These are phyloP conservation scores for Mycena polygramma DNA, from an alignment of 768 basidiomycete species.

Conservation along the genomic window DNA sequence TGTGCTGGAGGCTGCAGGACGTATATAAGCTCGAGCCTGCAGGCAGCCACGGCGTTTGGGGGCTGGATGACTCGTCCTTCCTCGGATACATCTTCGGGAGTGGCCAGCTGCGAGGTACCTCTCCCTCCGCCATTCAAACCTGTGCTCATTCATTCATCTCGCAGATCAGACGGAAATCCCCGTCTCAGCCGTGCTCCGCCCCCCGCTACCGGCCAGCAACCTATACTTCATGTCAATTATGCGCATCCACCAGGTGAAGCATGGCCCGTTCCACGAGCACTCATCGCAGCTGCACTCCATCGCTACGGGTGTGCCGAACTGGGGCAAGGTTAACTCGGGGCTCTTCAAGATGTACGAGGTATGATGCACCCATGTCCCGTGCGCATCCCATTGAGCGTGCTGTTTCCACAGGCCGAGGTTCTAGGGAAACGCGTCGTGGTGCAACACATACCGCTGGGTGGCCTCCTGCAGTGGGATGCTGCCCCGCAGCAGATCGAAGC, in stretches of 20 bases:
- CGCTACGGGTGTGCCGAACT: slow-evolving; percentile 88
- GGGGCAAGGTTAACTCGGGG: slow-evolving; percentile 92
- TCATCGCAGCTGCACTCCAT: slow-evolving; percentile 92
- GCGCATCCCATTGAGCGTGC: slow-evolving; percentile 3
- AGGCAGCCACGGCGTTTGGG: slow-evolving; percentile 99
- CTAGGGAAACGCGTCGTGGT: slow-evolving; percentile 96
- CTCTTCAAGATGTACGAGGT: slow-evolving; percentile 96
- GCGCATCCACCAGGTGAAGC: slow-evolving; percentile 85
- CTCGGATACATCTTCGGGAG: slow-evolving; percentile 93
- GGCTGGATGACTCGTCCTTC: slow-evolving; percentile 92
- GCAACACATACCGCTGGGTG: slow-evolving; percentile 91
- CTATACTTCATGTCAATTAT: slow-evolving; percentile 85
- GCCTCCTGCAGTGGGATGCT: slow-evolving; percentile 77
- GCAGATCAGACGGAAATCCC: slow-evolving; percentile 75
- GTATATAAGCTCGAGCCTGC: slow-evolving; percentile 94
- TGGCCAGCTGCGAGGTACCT: slow-evolving; percentile 83
- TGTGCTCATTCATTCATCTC: slow-evolving; percentile 28
- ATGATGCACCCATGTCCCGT: slow-evolving; percentile 44
- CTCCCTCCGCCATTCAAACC: slow-evolving; percentile 16
- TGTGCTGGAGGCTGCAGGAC: slow-evolving; percentile 91
- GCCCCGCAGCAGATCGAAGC: not conserved
- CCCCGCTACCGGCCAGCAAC: slow-evolving; percentile 73
- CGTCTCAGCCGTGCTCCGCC: slow-evolving; percentile 72
- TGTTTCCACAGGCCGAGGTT: slow-evolving; percentile 78
- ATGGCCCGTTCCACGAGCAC: slow-evolving; percentile 92